phyloP scores from a whole-genome alignment of 257 asterid species.

The Linderniella brevidens region DNA sequence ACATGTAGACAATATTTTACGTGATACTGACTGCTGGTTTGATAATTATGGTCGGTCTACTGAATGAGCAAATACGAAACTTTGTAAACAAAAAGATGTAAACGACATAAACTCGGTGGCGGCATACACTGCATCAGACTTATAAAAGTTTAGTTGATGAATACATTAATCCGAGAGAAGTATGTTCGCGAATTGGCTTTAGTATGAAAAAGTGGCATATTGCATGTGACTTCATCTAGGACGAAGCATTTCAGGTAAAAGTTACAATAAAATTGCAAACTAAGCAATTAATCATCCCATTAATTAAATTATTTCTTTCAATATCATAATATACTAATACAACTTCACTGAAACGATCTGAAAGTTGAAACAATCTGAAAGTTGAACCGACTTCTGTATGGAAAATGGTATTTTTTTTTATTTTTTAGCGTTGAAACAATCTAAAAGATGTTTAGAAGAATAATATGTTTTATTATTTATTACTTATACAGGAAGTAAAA shows the following conservation, averaged over 20 bases:
- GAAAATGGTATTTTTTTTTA: neutral
- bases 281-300: neutral
- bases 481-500: neutral
- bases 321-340: neutral
- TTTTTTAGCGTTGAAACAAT: neutral
- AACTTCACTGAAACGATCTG: neutral
- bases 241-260: neutral
- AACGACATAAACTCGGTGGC: neutral
- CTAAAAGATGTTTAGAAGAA: neutral
- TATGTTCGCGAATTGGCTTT: neutral
- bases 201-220: neutral
- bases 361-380: too few species aligned
- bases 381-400: too few species aligned
- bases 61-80: neutral
- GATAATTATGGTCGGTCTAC: neutral
- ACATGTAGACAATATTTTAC: neutral
- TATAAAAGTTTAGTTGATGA: neutral
- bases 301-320: neutral
- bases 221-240: conserved; percentile 5
- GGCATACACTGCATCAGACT: neutral
- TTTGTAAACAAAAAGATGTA: neutral
- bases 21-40: neutral
- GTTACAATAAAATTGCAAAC: neutral
- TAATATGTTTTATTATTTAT: neutral
- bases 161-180: neutral